Conservation (phyloP, 441 rosid species). For the Cnidoscolus chayamansa region DNA sequence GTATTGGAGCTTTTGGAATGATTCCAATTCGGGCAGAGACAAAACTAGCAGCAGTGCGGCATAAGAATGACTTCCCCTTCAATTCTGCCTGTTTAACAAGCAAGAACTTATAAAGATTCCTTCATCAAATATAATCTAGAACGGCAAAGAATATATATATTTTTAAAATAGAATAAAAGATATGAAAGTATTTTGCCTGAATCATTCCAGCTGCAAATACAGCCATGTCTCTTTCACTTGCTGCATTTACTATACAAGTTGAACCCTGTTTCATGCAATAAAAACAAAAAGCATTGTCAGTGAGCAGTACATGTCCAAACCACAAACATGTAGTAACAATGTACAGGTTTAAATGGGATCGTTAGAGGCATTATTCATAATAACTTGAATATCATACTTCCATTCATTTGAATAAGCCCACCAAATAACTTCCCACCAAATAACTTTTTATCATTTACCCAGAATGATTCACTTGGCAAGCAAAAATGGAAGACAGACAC, state of each 20-base stretch:
- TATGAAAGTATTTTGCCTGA: constrained; percentile 49
- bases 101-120: constrained; percentile 20
- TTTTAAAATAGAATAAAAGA: constrained; percentile 12
- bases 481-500: neutral
- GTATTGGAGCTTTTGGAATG: constrained; percentile 68
- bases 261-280: constrained; percentile 60
- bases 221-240: constrained; percentile 92
- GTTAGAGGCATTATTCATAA: constrained; percentile 2
- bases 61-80: constrained; percentile 78
- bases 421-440: no score
- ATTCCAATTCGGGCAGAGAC: constrained; percentile 88
- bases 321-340: neutral
- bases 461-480: neutral
- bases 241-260: constrained; percentile 88
- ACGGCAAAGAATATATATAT: constrained; percentile 7
- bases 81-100: constrained; percentile 71
- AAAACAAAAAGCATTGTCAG: constrained; percentile 21
- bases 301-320: constrained; percentile 15
- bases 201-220: constrained; percentile 95
- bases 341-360: neutral
- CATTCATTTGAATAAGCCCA: neutral
- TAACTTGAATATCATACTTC: neutral
- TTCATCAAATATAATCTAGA: constrained; percentile 11
- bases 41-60: constrained; percentile 97
- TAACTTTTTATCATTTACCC: neutral